Conservation (phyloP, 306 rosid species). For the Quercus engelmannii region DNA sequence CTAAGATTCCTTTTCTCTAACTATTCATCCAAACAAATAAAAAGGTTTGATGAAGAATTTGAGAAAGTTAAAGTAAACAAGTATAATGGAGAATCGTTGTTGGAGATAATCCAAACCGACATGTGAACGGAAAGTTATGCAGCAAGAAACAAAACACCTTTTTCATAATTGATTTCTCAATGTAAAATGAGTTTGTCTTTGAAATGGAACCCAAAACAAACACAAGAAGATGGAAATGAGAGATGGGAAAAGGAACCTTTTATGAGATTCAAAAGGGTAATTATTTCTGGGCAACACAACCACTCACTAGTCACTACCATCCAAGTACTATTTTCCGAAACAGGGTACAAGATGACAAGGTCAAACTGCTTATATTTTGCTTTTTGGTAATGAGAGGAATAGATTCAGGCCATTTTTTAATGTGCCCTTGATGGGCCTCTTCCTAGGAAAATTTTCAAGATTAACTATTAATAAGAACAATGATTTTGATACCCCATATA, state of each 20-base stretch:
- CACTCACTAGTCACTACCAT: neutral
- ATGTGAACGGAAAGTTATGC: neutral
- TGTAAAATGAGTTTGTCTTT: neutral
- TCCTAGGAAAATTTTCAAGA: neutral
- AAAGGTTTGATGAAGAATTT: too few species aligned
- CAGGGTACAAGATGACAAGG: neutral
- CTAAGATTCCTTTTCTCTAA: too few species aligned
- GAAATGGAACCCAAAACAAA: neutral
- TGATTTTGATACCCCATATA: neutral
- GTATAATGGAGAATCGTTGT: neutral
- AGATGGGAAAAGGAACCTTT: neutral
- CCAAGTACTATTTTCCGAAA: constrained; percentile 1
- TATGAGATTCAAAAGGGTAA: neutral
- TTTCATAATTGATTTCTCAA: neutral
- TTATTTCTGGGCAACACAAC: neutral
- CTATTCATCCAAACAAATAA: too few species aligned
- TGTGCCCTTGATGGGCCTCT: neutral
- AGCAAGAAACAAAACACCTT: neutral
- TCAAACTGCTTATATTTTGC: neutral
- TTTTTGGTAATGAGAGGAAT: neutral
- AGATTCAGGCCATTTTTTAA: neutral
- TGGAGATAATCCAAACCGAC: neutral
- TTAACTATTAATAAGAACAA: too few species aligned
- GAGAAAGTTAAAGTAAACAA: too few species aligned
- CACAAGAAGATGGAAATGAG: neutral